Evolutionary conservation across 2,329 filamentous ascomycete species (phyloP).

Genomic region (Podosphaera fusca): DNA sequence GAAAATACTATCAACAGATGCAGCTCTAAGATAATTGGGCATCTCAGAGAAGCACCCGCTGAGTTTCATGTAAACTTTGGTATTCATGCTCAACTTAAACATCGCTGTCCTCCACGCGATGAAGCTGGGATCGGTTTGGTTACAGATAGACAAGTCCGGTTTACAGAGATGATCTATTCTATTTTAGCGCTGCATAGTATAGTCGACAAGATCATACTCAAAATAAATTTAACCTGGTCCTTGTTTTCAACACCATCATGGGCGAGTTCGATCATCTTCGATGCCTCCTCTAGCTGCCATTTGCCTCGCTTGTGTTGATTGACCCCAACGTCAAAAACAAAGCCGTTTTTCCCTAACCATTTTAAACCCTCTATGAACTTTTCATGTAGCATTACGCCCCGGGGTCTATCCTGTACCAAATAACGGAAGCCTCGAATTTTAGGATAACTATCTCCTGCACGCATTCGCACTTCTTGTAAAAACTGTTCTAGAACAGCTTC

Average conservation of each 20-base stretch:
- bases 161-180: conserved; percentile 67
- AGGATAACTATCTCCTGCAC: conserved; percentile 34
- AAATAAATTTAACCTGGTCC: conserved; percentile 23
- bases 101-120: conserved; percentile 47
- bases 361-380: conserved; percentile 42
- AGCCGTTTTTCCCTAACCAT: conserved; percentile 37
- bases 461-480: conserved; percentile 33
- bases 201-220: conserved; percentile 10
- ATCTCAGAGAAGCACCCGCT: conserved; percentile 71
- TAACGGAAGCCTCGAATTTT: conserved; percentile 64
- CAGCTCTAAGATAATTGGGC: conserved; percentile 25
- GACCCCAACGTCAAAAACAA: conserved; percentile 64
- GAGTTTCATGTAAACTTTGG: conserved; percentile 70
- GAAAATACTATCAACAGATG: conserved; percentile 33
- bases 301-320: conserved; percentile 58
- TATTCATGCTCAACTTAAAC: conserved; percentile 38
- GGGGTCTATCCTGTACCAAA: conserved; percentile 54
- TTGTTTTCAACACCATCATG: conserved; percentile 35
- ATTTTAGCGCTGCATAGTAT: not conserved
- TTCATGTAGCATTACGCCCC: conserved; percentile 37
- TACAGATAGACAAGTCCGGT: conserved; percentile 47
- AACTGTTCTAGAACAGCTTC: conserved; percentile 38
- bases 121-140: conserved; percentile 25
- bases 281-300: conserved; percentile 47
- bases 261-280: conserved; percentile 45